phyloP scores from a whole-genome alignment of 768 basidiomycete species.

The Collybia mongolica region DNA sequence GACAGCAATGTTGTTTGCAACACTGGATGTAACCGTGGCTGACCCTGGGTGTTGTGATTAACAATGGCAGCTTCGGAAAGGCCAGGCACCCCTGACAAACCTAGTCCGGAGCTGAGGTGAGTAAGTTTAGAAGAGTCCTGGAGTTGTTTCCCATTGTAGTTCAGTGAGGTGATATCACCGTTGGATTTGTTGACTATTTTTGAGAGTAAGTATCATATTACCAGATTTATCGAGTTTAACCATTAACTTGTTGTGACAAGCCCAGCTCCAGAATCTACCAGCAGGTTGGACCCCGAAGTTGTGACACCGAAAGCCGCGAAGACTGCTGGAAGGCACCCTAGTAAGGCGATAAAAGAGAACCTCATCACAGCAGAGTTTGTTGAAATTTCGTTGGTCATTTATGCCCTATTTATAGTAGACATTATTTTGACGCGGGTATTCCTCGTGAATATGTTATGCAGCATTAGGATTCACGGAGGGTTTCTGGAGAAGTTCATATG shows the following conservation, averaged over 20 bases:
- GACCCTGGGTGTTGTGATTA: conserved; percentile 24
- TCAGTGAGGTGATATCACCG: conserved; percentile 45
- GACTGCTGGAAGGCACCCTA: conserved; percentile 24
- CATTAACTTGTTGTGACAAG: conserved; percentile 41
- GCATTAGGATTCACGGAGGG: too few relatives aligned
- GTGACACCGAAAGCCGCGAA: conserved; percentile 47
- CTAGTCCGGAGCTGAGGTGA: conserved; percentile 46
- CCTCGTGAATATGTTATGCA: too few relatives aligned
- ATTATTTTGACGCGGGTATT: too few relatives aligned
- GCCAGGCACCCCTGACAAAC: conserved; percentile 15
- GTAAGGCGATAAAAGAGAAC: too few relatives aligned
- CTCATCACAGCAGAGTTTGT: too few relatives aligned
- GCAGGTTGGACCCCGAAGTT: conserved; percentile 36
- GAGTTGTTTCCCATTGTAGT: conserved; percentile 44
- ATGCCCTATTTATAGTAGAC: too few relatives aligned
- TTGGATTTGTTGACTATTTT: conserved; percentile 35
- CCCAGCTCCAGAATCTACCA: conserved; percentile 44
- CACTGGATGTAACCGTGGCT: conserved; percentile 38
- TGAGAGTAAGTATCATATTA: neutral
- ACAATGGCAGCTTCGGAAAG: neutral
- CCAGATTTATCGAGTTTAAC: neutral
- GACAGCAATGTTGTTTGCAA: conserved; percentile 37
- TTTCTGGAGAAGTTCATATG: too few relatives aligned
- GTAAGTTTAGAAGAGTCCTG: conserved; percentile 44
- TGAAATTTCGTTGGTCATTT: too few relatives aligned